phyloP scores from a whole-genome alignment of 495 filamentous ascomycete species.

The Podospora sp. region DNA sequence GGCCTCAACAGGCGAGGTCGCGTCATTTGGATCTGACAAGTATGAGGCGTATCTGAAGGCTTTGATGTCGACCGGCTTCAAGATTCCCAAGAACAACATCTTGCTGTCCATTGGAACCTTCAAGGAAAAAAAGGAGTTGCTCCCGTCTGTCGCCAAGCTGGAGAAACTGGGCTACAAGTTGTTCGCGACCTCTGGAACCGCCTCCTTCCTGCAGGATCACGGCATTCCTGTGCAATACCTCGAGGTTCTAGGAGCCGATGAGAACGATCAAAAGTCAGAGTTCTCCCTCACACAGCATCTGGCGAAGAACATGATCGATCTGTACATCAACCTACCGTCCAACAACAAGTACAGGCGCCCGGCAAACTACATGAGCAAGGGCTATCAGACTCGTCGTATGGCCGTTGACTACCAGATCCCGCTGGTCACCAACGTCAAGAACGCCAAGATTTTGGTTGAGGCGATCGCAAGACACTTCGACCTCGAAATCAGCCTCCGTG shows the following conservation, averaged over 20 bases:
- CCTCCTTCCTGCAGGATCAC: constrained; percentile 92
- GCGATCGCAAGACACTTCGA: constrained; percentile 87
- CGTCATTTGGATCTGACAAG: constrained; percentile 92
- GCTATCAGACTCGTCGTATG: constrained; percentile 94
- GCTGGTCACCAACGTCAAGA: constrained; percentile 97
- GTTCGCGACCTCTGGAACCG: constrained; percentile 93
- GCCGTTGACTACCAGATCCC: constrained; percentile 98
- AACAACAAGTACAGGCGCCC: constrained; percentile 94
- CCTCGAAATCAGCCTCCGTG: constrained; percentile 75
- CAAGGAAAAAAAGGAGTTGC: constrained; percentile 96
- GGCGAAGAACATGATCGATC: constrained; percentile 94
- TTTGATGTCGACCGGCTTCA: constrained; percentile 92
- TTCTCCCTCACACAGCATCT: constrained; percentile 95
- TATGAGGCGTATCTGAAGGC: constrained; percentile 98
- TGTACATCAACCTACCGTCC: constrained; percentile 99
- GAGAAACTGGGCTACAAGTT: constrained; percentile 89
- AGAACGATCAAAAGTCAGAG: constrained; percentile 85
- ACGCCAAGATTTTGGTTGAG: constrained; percentile 95
- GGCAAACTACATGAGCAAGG: constrained; percentile 97
- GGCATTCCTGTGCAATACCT: constrained; percentile 88
- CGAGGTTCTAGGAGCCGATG: constrained; percentile 70
- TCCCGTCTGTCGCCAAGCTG: constrained; percentile 88
- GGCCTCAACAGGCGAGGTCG: constrained; percentile 98
- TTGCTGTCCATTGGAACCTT: constrained; percentile 93
- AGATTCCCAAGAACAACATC: constrained; percentile 94